A percentile compares a stretch with the other conserved stretches of the same genome.
phyloP scores from a whole-genome alignment of 345 rosid species.

The Gossypium raimondii region DNA sequence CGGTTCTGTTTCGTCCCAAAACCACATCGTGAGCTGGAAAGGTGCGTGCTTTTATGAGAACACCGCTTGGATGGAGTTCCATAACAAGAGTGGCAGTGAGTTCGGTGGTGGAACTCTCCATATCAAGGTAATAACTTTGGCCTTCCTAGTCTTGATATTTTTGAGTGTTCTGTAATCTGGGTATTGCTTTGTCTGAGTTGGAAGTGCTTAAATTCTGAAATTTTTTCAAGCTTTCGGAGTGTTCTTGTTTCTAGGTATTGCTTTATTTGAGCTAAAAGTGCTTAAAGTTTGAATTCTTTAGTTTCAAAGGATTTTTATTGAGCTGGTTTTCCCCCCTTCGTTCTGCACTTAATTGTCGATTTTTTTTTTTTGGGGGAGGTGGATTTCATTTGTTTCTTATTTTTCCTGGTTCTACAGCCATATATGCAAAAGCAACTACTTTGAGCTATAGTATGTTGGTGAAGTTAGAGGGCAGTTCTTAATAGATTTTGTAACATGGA shows the following conservation, averaged over 20 bases:
- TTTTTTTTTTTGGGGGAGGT: not conserved
- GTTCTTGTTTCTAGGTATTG: not conserved
- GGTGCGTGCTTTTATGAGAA: slow-evolving; percentile 86
- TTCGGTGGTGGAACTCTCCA: slow-evolving; percentile 95
- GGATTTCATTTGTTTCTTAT: not conserved
- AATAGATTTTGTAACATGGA: not conserved
- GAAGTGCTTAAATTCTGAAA: not conserved
- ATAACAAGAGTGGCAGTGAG: slow-evolving; percentile 66
- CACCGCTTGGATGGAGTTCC: slow-evolving; percentile 86
- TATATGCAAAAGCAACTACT: not conserved
- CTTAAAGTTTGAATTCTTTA: not conserved
- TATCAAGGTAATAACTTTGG: slow-evolving; percentile 45
- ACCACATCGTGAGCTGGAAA: slow-evolving; percentile 57
- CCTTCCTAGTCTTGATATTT: not conserved
- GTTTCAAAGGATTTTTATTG: not conserved
- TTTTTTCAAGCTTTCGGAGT: slow-evolving; percentile 5
- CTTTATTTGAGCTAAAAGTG: not conserved
- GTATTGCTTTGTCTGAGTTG: not conserved
- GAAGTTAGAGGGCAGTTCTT: not conserved
- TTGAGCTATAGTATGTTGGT: not conserved
- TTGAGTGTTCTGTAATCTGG: not conserved
- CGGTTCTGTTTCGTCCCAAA: slow-evolving; percentile 61
- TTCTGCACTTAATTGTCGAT: not conserved
- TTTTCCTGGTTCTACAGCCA: not conserved
- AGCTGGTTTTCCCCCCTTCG: not conserved